Conservation (phyloP, 805 yeast species). For the Saccharomycopsis sp. region DNA sequence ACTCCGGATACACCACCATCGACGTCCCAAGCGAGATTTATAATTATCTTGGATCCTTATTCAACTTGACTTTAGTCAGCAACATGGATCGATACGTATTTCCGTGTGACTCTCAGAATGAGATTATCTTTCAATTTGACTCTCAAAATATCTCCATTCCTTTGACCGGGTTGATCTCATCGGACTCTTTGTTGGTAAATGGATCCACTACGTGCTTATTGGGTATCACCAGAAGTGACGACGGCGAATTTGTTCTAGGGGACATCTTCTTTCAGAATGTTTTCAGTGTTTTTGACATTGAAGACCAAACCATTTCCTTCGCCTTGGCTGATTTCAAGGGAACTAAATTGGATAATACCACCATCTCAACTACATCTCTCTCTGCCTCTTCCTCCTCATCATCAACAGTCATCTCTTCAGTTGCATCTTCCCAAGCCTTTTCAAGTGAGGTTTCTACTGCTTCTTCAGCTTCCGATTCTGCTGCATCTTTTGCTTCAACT, state of each 20-base stretch:
- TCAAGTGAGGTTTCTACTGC: background rate
- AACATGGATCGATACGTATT: slow-evolving; percentile 7
- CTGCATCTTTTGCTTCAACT: background rate
- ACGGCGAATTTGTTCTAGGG: slow-evolving; percentile 38
- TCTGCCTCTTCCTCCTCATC: background rate
- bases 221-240: slow-evolving; percentile 30
- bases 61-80: slow-evolving; percentile 4
- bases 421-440: background rate
- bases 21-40: slow-evolving; percentile 9
- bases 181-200: background rate
- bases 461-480: background rate
- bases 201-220: slow-evolving; percentile 21
- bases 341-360: background rate
- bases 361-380: background rate
- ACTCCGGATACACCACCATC: slow-evolving; percentile 9
- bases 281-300: slow-evolving; percentile 49
- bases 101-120: background rate
- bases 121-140: slow-evolving; percentile 6
- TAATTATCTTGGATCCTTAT: slow-evolving; percentile 6
- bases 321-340: slow-evolving; percentile 26
- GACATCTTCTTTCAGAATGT: slow-evolving; percentile 46
- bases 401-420: no score
- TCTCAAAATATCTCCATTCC: slow-evolving; percentile 11
- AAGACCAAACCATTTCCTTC: slow-evolving; percentile 34
- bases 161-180: background rate